Conservation (phyloP, 2,329 filamentous ascomycete species). For the Calonectria pseudoturangicola region DNA sequence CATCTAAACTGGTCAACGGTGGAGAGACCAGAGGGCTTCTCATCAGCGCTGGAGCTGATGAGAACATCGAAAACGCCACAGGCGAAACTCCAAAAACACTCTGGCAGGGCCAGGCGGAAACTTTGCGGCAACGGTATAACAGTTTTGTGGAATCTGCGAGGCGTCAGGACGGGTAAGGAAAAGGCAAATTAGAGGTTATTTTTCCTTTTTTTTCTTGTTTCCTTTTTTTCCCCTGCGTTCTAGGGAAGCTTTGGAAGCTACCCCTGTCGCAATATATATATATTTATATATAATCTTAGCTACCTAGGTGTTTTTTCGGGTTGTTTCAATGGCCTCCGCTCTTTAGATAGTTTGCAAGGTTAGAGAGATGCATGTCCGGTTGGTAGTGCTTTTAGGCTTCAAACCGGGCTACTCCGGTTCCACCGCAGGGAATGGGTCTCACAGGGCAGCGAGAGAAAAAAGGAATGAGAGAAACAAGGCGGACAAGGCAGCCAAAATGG, state of each 20-base stretch:
- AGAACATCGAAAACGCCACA: background rate
- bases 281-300: background rate
- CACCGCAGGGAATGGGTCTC: background rate
- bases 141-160: background rate
- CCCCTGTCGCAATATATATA: background rate
- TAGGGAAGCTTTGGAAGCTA: background rate
- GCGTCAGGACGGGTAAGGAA: background rate
- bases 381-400: background rate
- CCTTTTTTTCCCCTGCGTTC: too few relatives aligned
- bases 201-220: too few relatives aligned
- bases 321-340: background rate
- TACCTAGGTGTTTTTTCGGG: background rate
- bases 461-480: background rate
- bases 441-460: background rate
- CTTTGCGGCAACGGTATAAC: constrained; percentile 7
- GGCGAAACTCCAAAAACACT: background rate
- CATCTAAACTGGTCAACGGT: constrained; percentile 6
- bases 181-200: constrained; percentile 3
- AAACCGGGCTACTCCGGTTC: background rate
- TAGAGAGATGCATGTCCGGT: background rate
- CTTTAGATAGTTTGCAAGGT: constrained; percentile 9
- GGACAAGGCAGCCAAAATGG: background rate
- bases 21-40: background rate
- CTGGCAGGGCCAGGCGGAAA: constrained; percentile 14
- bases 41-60: background rate